Evolutionary conservation across 495 filamentous ascomycete genomes (phyloP).

Genomic region (Penicillium flavigenum): DNA sequence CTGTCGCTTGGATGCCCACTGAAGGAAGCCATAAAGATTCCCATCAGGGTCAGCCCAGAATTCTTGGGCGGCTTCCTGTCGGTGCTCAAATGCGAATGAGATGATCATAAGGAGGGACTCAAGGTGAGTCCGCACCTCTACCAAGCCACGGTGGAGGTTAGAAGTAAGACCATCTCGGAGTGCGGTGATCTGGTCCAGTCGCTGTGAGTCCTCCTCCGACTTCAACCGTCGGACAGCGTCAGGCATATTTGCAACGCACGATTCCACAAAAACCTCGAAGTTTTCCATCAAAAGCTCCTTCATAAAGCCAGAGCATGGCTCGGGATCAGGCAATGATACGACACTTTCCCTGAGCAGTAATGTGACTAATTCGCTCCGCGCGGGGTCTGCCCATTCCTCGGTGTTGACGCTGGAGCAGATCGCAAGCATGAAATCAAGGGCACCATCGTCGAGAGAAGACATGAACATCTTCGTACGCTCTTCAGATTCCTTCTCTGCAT

Average conservation of each 20-base stretch:
- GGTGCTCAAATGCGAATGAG: constrained; percentile 82
- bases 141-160: constrained; percentile 45
- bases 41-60: constrained; percentile 90
- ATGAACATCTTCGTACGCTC: constrained; percentile 68
- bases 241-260: constrained; percentile 91
- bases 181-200: constrained; percentile 62
- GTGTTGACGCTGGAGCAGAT: constrained; percentile 73
- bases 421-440: constrained; percentile 85
- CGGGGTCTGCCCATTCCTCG: constrained; percentile 78
- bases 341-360: constrained; percentile 77
- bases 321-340: constrained; percentile 58
- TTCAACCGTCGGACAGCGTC: constrained; percentile 84
- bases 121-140: constrained; percentile 67
- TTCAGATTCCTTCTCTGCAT: constrained; percentile 64
- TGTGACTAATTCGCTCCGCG: constrained; percentile 67
- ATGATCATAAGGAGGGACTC: constrained; percentile 92
- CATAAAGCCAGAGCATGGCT: constrained; percentile 62
- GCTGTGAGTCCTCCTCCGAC: constrained; percentile 83
- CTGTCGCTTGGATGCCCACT: constrained; percentile 89
- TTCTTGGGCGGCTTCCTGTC: constrained; percentile 74
- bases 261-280: constrained; percentile 82
- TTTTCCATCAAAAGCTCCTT: constrained; percentile 70
- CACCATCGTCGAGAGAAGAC: constrained; percentile 81
- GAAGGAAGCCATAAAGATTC: constrained; percentile 88
- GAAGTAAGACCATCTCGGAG: constrained; percentile 49